Percentiles rank a stretch among this genome's conserved stretches.
phyloP scores from a whole-genome alignment of 2,329 filamentous ascomycete genomes.

The Claviceps humidiphila region DNA sequence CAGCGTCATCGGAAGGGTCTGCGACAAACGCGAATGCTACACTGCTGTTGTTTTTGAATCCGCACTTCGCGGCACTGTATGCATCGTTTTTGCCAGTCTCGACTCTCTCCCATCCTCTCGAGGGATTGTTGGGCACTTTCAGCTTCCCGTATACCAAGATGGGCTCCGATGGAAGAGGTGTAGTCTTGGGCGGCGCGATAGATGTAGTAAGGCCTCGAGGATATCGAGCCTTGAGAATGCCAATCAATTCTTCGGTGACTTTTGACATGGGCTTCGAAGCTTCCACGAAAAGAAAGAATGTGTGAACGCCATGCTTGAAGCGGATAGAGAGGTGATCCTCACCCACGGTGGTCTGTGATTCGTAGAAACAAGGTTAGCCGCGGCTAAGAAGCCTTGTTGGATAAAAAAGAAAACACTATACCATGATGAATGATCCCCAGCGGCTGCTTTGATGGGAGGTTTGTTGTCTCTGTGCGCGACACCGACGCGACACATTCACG shows the following conservation, averaged over 20 bases:
- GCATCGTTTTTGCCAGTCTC: constrained; percentile 19
- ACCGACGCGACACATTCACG: no score
- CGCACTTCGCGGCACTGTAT: constrained; percentile 28
- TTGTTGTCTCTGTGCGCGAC: background rate
- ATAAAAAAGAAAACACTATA: background rate
- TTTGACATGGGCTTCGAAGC: constrained; percentile 41
- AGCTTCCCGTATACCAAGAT: constrained; percentile 34
- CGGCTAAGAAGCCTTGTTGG: background rate
- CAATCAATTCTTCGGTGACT: constrained; percentile 45
- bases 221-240: constrained; percentile 43
- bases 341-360: constrained; percentile 14
- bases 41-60: constrained; percentile 32
- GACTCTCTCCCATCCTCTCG: constrained; percentile 37
- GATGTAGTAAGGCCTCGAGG: constrained; percentile 35
- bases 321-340: constrained; percentile 50
- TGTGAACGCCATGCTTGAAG: constrained; percentile 61
- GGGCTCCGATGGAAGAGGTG: constrained; percentile 26
- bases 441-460: background rate
- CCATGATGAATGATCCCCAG: background rate
- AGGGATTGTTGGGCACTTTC: constrained; percentile 29
- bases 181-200: constrained; percentile 18
- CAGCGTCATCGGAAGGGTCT: constrained; percentile 26
- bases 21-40: constrained; percentile 36
- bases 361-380: background rate
- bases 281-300: constrained; percentile 54